phyloP scores from a whole-genome alignment of 2,329 filamentous ascomycete species.

The Phyllosticta citriasiana region DNA sequence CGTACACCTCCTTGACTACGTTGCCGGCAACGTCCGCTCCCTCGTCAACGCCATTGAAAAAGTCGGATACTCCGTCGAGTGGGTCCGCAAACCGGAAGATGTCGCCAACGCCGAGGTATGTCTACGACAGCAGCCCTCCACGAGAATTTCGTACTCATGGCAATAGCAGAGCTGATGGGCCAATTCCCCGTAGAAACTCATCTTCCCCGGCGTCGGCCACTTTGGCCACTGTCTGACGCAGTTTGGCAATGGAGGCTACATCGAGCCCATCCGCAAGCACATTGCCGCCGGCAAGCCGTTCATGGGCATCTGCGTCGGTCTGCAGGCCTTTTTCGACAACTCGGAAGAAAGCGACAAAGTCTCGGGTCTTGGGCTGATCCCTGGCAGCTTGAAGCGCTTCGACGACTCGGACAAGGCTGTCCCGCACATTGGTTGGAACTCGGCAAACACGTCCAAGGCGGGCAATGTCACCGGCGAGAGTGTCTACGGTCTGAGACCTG shows the following conservation, averaged over 20 bases:
- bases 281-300: constrained; percentile 90
- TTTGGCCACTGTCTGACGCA: constrained; percentile 92
- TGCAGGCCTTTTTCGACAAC: constrained; percentile 81
- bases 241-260: constrained; percentile 69
- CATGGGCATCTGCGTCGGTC: constrained; percentile 92
- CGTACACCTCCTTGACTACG: constrained; percentile 77
- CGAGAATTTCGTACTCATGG: constrained; percentile 5
- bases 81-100: constrained; percentile 78
- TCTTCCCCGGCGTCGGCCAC: constrained; percentile 92
- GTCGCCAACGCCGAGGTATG: constrained; percentile 72
- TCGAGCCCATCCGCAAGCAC: constrained; percentile 72
- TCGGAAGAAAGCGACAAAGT: constrained; percentile 69
- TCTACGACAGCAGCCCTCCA: not conserved
- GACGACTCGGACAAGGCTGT: constrained; percentile 71
- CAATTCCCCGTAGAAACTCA: constrained; percentile 60
- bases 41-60: constrained; percentile 97
- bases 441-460: constrained; percentile 53
- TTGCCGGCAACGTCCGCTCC: constrained; percentile 91
- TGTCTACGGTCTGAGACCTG: constrained; percentile 68
- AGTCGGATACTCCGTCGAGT: constrained; percentile 84
- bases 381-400: constrained; percentile 64
- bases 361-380: constrained; percentile 66
- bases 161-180: constrained; percentile 17
- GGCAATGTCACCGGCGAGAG: constrained; percentile 36
- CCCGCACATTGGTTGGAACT: constrained; percentile 99